Evolutionary conservation across 495 filamentous ascomycete species (phyloP), one percentile per base, ranked within the genome.

Genomic region (Penicillium malachiteum): DNA sequence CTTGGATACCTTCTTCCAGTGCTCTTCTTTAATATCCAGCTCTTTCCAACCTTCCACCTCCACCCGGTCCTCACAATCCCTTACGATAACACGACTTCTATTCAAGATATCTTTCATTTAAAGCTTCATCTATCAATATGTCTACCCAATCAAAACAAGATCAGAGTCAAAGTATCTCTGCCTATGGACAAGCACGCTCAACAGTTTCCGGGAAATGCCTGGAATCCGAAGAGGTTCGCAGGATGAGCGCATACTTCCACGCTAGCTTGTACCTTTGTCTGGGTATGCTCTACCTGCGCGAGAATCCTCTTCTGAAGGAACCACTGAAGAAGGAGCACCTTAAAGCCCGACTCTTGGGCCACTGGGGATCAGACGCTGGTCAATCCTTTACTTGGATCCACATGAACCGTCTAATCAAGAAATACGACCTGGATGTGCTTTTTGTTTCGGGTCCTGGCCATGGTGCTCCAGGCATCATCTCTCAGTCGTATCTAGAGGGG

Each of bases 321-420:
- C 83, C 85, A 1, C 72, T 89, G 44, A 78, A 80, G 50, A 65
- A 74, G 8, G 80, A 85, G 47, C 81, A 89, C 63, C 73, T 89
- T 67, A 90, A 90, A 63, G 77, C 78, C 37, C 83, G 87, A 21
- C 76, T 89, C 2, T 76, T 90, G 7, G 87, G 87, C 26, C 87
- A 90, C 64, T 90, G 87, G 78, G 87, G 87, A 50, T 87, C 84
- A 7, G 85, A 87, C 48, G 84, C 87, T 13, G 87, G 86, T 31
- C 87, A 89, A 65, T 83, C 83, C 31, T 88, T 90, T 70, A 87
- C 86, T 30, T 89, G 84, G 73, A 86, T 88, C 71, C 87, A 90
- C 69, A 85, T 88, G 81, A 89, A 89, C 72, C 81, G 85, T 46
- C 76, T 89, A 30, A 87, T 89, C 75, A 88, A 83, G 65, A 89